Evolutionary conservation across 768 basidiomycete genomes (phyloP).

Genomic region (Suillus luteus): DNA sequence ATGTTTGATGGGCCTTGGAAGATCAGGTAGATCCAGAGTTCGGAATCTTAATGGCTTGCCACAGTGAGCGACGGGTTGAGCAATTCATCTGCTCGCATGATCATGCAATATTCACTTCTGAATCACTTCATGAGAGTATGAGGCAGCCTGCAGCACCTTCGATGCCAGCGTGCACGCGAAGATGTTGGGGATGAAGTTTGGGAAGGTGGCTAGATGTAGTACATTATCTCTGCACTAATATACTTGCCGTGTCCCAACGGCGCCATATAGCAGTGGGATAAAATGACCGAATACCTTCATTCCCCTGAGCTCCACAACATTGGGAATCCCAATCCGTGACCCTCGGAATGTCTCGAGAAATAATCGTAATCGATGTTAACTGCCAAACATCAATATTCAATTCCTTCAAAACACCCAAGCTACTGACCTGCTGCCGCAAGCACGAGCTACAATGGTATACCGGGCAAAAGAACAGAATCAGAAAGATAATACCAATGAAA

Average conservation of each 20-base stretch:
- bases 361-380: conserved; percentile 88
- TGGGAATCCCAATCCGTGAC: conserved; percentile 36
- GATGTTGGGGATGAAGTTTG: neutral
- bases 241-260: neutral
- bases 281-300: conserved; percentile 13
- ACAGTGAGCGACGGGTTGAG: no score
- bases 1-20: no score
- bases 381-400: conserved; percentile 23
- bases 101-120: neutral
- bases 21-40: no score
- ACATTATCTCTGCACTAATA: neutral
- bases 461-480: neutral
- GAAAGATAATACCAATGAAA: conserved; percentile 2
- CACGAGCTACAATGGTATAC: conserved; percentile 44
- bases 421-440: conserved; percentile 64
- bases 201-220: neutral
- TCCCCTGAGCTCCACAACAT: conserved; percentile 33
- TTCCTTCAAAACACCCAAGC: neutral
- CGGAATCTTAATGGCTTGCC: no score
- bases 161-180: conserved; percentile 81
- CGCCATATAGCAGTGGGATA: neutral
- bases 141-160: conserved; percentile 63
- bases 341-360: conserved; percentile 78
- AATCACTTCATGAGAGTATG: conserved; percentile 61
- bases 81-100: no score